These are phyloP conservation scores for Plantago major DNA, from an alignment of 257 asterid species.

Conservation along the genomic window DNA sequence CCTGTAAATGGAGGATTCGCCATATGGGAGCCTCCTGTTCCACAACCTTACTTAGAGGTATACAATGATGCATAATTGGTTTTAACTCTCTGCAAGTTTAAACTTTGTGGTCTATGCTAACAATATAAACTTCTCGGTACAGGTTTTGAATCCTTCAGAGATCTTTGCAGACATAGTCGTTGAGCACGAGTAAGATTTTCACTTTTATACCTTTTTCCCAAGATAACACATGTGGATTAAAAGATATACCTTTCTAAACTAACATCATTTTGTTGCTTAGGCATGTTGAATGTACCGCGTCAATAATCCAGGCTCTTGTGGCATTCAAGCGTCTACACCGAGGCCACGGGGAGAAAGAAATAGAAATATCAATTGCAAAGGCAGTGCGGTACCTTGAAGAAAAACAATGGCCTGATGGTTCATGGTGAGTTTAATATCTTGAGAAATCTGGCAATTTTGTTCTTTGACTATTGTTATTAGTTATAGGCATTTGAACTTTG, in stretches of 20 bases:
- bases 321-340: conserved; percentile 66
- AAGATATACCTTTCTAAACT: conserved; percentile 1
- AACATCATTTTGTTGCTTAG: conserved; percentile 25
- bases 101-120: background rate
- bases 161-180: conserved; percentile 80
- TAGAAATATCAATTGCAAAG: conserved; percentile 44
- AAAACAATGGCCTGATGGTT: conserved; percentile 67
- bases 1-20: conserved; percentile 55
- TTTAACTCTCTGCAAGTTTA: background rate
- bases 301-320: conserved; percentile 50
- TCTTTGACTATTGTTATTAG: background rate
- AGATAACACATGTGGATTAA: background rate
- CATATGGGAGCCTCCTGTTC: conserved; percentile 57
- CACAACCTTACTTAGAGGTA: conserved; percentile 69
- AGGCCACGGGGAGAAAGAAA: conserved; percentile 64
- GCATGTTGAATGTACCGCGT: conserved; percentile 65
- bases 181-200: conserved; percentile 61
- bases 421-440: conserved; percentile 37
- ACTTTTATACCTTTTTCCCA: background rate
- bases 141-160: conserved; percentile 78
- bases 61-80: background rate
- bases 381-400: conserved; percentile 53
- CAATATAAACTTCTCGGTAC: background rate
- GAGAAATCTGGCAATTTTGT: background rate
- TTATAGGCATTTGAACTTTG: background rate